A percentile compares a stretch with the other conserved stretches of the same genome.
Evolutionary conservation across 2,329 filamentous ascomycete genomes (phyloP).

Genomic region (Fusarium domesticum): DNA sequence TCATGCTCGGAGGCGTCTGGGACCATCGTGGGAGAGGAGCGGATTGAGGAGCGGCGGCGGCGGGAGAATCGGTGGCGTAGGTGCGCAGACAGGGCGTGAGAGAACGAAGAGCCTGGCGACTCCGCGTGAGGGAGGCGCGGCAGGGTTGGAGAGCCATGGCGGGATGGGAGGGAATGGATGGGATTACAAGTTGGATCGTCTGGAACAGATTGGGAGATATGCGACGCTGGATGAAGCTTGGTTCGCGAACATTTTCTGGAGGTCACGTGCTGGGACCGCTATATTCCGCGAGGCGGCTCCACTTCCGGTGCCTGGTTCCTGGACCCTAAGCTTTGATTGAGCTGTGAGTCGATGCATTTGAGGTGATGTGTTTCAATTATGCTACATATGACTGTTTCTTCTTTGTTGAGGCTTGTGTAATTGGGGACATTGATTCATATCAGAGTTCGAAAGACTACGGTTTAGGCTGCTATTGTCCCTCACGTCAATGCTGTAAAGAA

Average conservation of each 20-base stretch:
- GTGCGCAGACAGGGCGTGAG: constrained; percentile 27
- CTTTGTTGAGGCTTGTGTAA: no score
- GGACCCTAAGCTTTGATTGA: background rate
- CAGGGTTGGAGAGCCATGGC: constrained; percentile 36
- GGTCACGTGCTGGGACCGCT: constrained; percentile 27
- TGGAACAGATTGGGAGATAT: constrained; percentile 4
- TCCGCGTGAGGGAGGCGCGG: constrained; percentile 30
- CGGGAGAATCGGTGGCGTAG: constrained; percentile 29
- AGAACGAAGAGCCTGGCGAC: constrained; percentile 22
- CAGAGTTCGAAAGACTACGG: no score
- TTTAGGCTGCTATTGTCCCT: no score
- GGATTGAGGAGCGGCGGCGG: constrained; percentile 23
- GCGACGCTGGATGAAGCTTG: constrained; percentile 14
- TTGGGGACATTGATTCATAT: no score
- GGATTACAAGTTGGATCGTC: background rate
- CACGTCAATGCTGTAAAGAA: no score
- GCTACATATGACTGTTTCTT: no score
- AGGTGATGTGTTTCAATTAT: no score
- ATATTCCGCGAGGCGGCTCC: constrained; percentile 8
- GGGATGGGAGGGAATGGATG: constrained; percentile 7
- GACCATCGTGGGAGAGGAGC: constrained; percentile 59
- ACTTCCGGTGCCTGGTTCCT: background rate
- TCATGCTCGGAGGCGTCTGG: constrained; percentile 66
- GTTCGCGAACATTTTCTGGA: constrained; percentile 34
- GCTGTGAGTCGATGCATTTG: no score